Conservation (phyloP, 2,329 filamentous ascomycete species). For the Paracorniculantispora psalliotae region DNA sequence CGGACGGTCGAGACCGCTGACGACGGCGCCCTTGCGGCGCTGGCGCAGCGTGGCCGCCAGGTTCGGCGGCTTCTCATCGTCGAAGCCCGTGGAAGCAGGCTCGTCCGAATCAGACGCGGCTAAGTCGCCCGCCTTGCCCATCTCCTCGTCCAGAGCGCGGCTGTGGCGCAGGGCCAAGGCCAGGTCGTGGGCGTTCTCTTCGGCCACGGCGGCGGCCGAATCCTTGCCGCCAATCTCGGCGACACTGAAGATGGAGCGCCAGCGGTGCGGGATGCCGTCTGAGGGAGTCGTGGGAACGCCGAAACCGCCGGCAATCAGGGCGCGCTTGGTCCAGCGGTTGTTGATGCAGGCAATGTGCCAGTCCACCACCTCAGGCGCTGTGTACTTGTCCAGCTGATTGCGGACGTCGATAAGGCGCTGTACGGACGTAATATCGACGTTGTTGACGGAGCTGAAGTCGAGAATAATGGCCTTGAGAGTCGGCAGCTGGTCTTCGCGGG, state of each 20-base stretch:
- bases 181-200: constrained; percentile 54
- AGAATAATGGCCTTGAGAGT: constrained; percentile 85
- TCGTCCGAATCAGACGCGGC: constrained; percentile 28
- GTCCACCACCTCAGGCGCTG: constrained; percentile 74
- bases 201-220: constrained; percentile 65
- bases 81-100: constrained; percentile 17
- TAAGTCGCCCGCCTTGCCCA: constrained; percentile 28
- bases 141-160: constrained; percentile 29
- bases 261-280: constrained; percentile 53
- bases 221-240: constrained; percentile 73
- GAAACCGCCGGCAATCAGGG: constrained; percentile 81
- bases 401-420: constrained; percentile 92
- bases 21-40: constrained; percentile 54
- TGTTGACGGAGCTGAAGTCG: constrained; percentile 90
- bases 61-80: constrained; percentile 31
- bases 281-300: constrained; percentile 63
- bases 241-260: constrained; percentile 94
- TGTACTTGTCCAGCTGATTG: constrained; percentile 85
- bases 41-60: constrained; percentile 20
- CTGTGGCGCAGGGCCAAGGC: constrained; percentile 12
- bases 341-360: constrained; percentile 96
- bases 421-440: constrained; percentile 87
- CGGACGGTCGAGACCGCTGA: constrained; percentile 83
- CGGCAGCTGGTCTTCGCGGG: constrained; percentile 45
- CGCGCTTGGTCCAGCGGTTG: constrained; percentile 92